Conservation (phyloP, 1,139 yeast genomes). For the Sugiyamaella xylanicola region DNA sequence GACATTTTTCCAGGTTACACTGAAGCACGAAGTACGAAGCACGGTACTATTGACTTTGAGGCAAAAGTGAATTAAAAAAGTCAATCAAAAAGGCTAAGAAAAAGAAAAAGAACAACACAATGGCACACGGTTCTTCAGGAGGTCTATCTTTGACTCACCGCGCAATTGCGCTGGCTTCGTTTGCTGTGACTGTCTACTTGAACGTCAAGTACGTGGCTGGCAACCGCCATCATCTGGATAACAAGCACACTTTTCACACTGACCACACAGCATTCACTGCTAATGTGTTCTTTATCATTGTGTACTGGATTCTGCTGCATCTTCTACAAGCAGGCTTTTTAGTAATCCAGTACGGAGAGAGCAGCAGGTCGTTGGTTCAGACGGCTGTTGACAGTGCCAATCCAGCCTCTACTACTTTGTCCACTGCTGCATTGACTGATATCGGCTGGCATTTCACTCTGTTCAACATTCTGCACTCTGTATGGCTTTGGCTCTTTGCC, state of each 20-base stretch:
- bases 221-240: conserved; percentile 45
- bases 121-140: conserved; percentile 14
- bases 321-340: conserved; percentile 58
- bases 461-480: conserved; percentile 60
- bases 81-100: no score
- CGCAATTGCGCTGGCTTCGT: conserved; percentile 53
- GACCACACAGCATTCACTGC: conserved; percentile 70
- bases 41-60: no score
- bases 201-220: conserved; percentile 58
- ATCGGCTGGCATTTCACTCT: conserved; percentile 64
- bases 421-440: conserved; percentile 39
- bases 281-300: conserved; percentile 52
- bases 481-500: conserved; percentile 65
- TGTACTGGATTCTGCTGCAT: conserved; percentile 61
- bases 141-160: conserved; percentile 34
- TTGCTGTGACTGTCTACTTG: conserved; percentile 56
- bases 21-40: no score
- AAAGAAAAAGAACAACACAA: neutral
- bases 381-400: conserved; percentile 2
- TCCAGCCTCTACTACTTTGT: conserved; percentile 8
- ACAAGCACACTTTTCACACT: conserved; percentile 51
- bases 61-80: no score
- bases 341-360: conserved; percentile 53
- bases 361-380: conserved; percentile 26
- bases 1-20: no score